Conservation (phyloP, 768 basidiomycete species). For the Panaeolus papilionaceus region DNA sequence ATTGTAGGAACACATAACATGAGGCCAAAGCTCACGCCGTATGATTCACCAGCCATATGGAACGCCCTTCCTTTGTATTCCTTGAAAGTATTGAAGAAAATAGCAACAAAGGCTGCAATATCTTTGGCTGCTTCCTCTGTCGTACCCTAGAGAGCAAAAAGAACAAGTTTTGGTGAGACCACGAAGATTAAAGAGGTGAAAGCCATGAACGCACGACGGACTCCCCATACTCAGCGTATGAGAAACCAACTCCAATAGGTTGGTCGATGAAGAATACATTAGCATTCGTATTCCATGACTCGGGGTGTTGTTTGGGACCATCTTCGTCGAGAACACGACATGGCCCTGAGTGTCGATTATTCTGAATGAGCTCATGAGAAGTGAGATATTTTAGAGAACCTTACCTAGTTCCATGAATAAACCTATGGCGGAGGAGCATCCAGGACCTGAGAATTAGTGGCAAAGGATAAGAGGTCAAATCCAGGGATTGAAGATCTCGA, state of each 20-base stretch:
- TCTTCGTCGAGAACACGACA: constrained; percentile 64
- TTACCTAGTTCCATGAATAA: neutral
- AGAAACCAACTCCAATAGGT: constrained; percentile 67
- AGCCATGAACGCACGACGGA: constrained; percentile 44
- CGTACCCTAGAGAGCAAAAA: constrained; percentile 46
- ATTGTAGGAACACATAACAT: too few relatives aligned
- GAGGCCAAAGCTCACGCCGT: constrained; percentile 55
- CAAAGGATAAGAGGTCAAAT: too few relatives aligned
- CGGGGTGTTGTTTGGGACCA: constrained; percentile 57
- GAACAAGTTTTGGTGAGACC: neutral
- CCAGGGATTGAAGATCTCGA: too few relatives aligned
- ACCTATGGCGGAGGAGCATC: neutral
- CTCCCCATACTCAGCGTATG: constrained; percentile 70
- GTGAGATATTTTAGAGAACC: neutral
- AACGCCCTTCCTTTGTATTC: constrained; percentile 72
- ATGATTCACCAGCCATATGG: constrained; percentile 79
- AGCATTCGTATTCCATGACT: constrained; percentile 74
- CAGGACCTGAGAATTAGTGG: neutral
- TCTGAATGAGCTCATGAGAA: neutral
- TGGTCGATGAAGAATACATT: constrained; percentile 71
- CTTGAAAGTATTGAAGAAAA: constrained; percentile 78
- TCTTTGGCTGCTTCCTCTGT: constrained; percentile 75
- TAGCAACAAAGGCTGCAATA: constrained; percentile 70
- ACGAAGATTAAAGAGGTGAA: neutral
- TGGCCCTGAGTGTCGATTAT: constrained; percentile 57